These are phyloP conservation scores for Taphrina betulina DNA, from an alignment of 1,139 yeast species.

Conservation along the genomic window DNA sequence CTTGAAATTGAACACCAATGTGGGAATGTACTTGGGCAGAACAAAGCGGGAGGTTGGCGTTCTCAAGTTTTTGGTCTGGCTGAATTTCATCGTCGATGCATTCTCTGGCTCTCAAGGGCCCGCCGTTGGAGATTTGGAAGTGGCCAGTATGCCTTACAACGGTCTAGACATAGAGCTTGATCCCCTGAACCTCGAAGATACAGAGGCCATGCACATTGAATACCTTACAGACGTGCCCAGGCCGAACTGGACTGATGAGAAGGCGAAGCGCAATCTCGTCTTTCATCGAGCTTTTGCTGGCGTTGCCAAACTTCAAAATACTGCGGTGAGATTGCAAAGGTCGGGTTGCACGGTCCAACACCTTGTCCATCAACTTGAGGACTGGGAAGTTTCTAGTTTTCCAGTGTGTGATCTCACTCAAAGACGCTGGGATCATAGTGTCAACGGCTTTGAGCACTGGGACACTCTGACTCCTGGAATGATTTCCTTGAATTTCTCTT, in stretches of 20 bases:
- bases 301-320: conserved; percentile 17
- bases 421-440: background rate
- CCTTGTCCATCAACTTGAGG: background rate
- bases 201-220: conserved; percentile 8
- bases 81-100: conserved; percentile 19
- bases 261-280: background rate
- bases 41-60: conserved; percentile 12
- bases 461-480: conserved; percentile 1
- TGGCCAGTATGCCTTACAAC: background rate
- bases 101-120: conserved; percentile 2
- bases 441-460: background rate
- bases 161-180: conserved; percentile 17
- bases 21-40: conserved; percentile 1
- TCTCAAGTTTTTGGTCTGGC: conserved; percentile 22
- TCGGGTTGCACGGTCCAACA: background rate
- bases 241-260: background rate
- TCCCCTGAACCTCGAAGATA: conserved; percentile 4
- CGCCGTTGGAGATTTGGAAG: conserved; percentile 2
- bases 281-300: conserved; percentile 17
- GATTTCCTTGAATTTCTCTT: conserved; percentile 5
- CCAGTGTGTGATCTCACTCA: background rate
- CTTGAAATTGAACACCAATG: conserved; percentile 7
- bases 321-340: conserved; percentile 1
- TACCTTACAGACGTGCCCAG: conserved; percentile 6
- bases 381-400: background rate